phyloP scores from a whole-genome alignment of 345 rosid species.

The Eucalyptus pauciflora region DNA sequence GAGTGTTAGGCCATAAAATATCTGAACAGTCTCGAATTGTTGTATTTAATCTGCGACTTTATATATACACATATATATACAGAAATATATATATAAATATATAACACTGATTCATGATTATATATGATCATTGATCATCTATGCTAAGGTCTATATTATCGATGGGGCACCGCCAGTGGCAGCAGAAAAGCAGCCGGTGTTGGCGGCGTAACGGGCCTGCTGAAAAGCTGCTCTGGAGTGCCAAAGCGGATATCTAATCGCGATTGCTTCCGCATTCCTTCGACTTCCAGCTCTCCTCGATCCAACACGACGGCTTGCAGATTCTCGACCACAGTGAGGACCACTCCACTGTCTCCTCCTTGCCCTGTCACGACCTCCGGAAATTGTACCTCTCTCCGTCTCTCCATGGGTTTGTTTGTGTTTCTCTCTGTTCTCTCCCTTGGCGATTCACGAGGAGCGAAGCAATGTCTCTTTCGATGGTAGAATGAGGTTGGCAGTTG shows the following conservation, averaged over 20 bases:
- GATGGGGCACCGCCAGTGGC: neutral
- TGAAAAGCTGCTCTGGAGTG: neutral
- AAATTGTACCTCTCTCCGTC: too few relatives aligned
- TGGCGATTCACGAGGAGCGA: neutral
- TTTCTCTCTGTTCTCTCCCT: neutral
- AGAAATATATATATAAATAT: accelerated
- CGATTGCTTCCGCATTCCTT: neutral
- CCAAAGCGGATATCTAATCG: neutral
- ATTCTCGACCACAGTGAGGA: neutral
- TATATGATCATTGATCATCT: neutral
- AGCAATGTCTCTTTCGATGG: neutral
- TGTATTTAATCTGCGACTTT: too few relatives aligned
- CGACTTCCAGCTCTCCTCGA: neutral
- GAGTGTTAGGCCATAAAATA: too few relatives aligned
- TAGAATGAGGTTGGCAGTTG: neutral
- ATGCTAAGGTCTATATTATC: neutral
- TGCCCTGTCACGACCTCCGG: neutral
- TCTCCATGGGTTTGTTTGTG: too few relatives aligned
- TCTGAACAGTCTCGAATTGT: too few relatives aligned
- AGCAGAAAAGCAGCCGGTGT: neutral
- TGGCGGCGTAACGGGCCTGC: neutral
- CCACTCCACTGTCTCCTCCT: neutral
- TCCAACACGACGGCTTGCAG: neutral
- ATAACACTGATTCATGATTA: too few relatives aligned
- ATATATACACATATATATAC: too few relatives aligned